Evolutionary conservation across 176 grass and related monocot genomes (phyloP), one percentile per base, ranked within the genome.

Genomic region (Chloris gayana): DNA sequence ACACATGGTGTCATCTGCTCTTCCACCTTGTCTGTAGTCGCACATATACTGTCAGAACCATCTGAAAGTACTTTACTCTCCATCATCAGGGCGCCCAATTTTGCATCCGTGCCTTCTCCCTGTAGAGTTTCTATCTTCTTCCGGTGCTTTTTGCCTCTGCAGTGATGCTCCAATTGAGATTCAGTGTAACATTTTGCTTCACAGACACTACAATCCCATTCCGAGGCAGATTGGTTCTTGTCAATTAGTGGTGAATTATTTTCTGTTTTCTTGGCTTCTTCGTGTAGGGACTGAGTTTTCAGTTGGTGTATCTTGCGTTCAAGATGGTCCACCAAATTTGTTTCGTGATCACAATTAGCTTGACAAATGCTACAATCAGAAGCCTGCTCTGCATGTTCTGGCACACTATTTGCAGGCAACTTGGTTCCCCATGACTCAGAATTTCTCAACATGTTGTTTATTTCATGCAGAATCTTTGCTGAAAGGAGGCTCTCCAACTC

Each of bases 171-270:
- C 9, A 60, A 67, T 4, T 80, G 76, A 59, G 61, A 9, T 63
- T 53, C 54, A 19, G 71, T 61, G 24, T 6, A 53, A 33, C 78
- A 82, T 76, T 81, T 75, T 8, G n/a, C 77, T 18, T 68, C 70
- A 54, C 85, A 81, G 6, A 50, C 18, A 69, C 18, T 46, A 4
- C 71, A 76, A 19, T 42, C 17, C 78, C 63, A 51, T 42, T 29
- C 8, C 0, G 22, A 59, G 21, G 61, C 38, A 26, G 35, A 57
- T 37, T 68, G 37, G 62, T 17, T 34, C 17, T 67, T 38, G 38
- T 7, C 10, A 74, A 35, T n/a, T 26, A 56, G 9, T 32, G 68
- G 69, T 14, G 26, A 26, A 57, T 9, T 56, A 30, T 21, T 44
- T 57, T 66, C 37, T 9, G 39, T 22, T 56, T 73, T 25, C 24